Evolutionary conservation across 2,329 filamentous ascomycete species (phyloP).

Genomic region (Ascomycota sp.): DNA sequence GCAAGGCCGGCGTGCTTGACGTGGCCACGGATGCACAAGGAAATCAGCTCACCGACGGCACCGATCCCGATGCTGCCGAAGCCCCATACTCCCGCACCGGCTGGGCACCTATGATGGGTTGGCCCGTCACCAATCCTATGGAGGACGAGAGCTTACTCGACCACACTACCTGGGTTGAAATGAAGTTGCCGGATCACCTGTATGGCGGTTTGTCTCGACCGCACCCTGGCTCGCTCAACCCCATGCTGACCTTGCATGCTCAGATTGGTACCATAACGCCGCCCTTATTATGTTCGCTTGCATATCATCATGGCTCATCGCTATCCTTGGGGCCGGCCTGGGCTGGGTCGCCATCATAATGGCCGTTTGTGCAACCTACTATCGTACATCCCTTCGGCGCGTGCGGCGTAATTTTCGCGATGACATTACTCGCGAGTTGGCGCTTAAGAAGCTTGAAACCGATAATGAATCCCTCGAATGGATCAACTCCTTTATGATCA

Average conservation of each 20-base stretch:
- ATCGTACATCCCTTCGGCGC: constrained; percentile 81
- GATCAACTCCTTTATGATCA: constrained; percentile 97
- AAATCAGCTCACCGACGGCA: constrained; percentile 26
- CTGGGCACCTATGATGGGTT: constrained; percentile 76
- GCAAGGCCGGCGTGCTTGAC: constrained; percentile 46
- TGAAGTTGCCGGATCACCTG: constrained; percentile 67
- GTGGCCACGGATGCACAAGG: constrained; percentile 27
- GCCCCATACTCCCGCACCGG: constrained; percentile 37
- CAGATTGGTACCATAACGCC: constrained; percentile 96
- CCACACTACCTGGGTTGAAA: constrained; percentile 73
- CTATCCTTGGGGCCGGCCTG: constrained; percentile 72
- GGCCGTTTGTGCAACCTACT: constrained; percentile 84
- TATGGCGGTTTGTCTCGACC: constrained; percentile 47
- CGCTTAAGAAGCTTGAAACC: constrained; percentile 68
- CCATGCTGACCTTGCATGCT: constrained; percentile 2
- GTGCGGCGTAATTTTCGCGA: constrained; percentile 92
- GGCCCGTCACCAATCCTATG: constrained; percentile 34
- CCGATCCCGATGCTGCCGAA: constrained; percentile 31
- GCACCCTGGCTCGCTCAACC: no score
- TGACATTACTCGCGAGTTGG: constrained; percentile 76
- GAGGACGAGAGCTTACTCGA: constrained; percentile 55
- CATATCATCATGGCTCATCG: constrained; percentile 74
- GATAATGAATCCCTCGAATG: constrained; percentile 89
- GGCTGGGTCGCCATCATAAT: constrained; percentile 89
- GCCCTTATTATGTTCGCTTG: constrained; percentile 89